phyloP scores from a whole-genome alignment of 2,329 filamentous ascomycete genomes.

The Diaporthe velutina region DNA sequence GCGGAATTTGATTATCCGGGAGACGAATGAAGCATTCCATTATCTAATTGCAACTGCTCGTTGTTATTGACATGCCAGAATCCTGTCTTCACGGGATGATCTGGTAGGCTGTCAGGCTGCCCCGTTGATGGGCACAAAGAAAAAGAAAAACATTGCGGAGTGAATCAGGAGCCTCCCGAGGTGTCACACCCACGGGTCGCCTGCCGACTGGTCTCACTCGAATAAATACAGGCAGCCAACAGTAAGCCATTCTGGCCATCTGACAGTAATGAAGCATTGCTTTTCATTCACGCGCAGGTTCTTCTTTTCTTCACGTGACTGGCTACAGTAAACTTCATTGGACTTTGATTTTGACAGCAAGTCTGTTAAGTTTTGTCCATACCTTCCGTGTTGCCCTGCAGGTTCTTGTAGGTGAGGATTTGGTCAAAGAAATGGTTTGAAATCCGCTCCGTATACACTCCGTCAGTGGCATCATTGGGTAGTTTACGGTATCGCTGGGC shows the following conservation, averaged over 20 bases:
- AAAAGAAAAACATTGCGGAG: constrained; percentile 18
- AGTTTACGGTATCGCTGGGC: not conserved
- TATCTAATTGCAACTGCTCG: not conserved
- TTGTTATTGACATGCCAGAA: not conserved
- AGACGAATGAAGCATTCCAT: constrained; percentile 1
- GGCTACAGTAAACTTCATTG: not conserved
- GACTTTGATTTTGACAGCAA: not conserved
- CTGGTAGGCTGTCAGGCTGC: not conserved
- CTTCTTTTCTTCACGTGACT: not conserved
- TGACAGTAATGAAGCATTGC: not conserved
- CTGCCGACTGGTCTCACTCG: constrained; percentile 26
- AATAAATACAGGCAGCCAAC: constrained; percentile 17
- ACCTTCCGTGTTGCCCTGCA: not conserved
- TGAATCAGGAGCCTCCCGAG: constrained; percentile 31
- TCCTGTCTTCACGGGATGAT: too few species aligned
- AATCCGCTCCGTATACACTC: not conserved
- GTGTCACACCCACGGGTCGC: constrained; percentile 9
- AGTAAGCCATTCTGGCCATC: not conserved
- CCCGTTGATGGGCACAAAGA: not conserved
- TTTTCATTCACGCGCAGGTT: not conserved
- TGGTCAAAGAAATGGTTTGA: not conserved
- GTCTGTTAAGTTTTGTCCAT: not conserved
- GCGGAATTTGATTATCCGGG: not conserved
- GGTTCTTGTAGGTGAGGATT: not conserved
- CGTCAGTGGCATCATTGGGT: not conserved